Conservation (phyloP, 495 filamentous ascomycete species). For the Penicillium canescens region DNA sequence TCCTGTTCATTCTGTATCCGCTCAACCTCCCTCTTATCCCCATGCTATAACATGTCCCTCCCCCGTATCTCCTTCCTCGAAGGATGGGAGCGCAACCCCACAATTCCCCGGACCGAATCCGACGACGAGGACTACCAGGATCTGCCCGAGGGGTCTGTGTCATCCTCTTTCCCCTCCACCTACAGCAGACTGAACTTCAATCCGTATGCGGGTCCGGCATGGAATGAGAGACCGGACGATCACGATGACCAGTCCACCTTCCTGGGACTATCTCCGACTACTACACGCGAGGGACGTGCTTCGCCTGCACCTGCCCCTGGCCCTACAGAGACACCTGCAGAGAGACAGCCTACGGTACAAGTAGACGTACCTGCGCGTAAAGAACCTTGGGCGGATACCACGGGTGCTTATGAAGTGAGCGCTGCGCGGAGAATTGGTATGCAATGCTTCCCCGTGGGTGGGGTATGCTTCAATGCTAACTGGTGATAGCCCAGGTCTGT, state of each 20-base stretch:
- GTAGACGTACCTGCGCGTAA: too few species aligned
- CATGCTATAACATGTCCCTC: conserved; percentile 28
- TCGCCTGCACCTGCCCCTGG: background rate
- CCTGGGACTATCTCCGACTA: conserved; percentile 20
- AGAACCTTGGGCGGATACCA: conserved; percentile 39
- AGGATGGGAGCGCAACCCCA: conserved; percentile 45
- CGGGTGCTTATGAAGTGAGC: conserved; percentile 70
- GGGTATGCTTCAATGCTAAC: conserved; percentile 2
- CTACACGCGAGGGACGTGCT: conserved; percentile 21
- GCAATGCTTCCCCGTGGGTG: conserved; percentile 13
- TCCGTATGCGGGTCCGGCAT: conserved; percentile 43
- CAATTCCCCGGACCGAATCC: conserved; percentile 28
- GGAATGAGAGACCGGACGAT: conserved; percentile 35
- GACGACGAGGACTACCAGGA: conserved; percentile 29
- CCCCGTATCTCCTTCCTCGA: conserved; percentile 41
- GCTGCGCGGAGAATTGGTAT: conserved; percentile 63
- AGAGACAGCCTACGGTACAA: background rate
- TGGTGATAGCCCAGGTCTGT: conserved; percentile 34
- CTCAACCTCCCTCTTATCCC: background rate
- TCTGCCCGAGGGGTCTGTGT: conserved; percentile 33
- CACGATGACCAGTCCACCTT: conserved; percentile 31
- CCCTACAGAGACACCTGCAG: background rate
- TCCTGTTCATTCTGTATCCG: too few species aligned
- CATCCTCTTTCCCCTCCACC: conserved; percentile 46
- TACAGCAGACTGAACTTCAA: conserved; percentile 47